Conservation (phyloP, 352 stramenopile genomes). For the Thraustochytrium striatum region DNA sequence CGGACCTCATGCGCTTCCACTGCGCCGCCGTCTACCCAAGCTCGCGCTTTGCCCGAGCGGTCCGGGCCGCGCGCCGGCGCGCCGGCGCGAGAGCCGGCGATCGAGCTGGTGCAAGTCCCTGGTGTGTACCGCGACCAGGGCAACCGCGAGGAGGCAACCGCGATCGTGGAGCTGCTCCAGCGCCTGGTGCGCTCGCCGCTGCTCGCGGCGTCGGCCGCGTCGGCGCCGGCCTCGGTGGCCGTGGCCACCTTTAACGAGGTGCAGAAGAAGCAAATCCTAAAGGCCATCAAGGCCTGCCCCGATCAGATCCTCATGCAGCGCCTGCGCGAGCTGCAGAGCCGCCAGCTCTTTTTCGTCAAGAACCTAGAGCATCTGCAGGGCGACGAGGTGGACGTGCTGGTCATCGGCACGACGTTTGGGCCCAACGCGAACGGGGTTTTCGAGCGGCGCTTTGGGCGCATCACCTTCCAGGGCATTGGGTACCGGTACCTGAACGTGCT, state of each 20-base stretch:
- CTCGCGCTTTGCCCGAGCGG: background rate
- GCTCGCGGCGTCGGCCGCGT: background rate
- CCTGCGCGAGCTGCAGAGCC: constrained; percentile 5
- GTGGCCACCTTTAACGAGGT: constrained; percentile 43
- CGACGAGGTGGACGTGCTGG: constrained; percentile 38
- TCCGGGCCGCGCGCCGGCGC: background rate
- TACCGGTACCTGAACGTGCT: constrained; percentile 45
- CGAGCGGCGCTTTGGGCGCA: constrained; percentile 25
- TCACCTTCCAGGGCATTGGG: constrained; percentile 15
- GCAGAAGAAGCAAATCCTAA: constrained; percentile 43
- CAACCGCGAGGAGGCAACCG: background rate
- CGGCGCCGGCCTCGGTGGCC: background rate
- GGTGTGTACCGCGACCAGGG: constrained; percentile 28
- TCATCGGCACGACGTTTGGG: constrained; percentile 38
- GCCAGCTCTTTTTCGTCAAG: constrained; percentile 18
- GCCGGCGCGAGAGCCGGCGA: background rate
- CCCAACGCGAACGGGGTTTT: constrained; percentile 3
- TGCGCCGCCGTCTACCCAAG: constrained; percentile 42
- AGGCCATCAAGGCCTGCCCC: constrained; percentile 23
- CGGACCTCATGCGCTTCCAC: constrained; percentile 38
- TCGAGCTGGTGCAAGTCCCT: constrained; percentile 3
- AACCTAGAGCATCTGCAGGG: constrained; percentile 44
- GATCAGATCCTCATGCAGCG: background rate
- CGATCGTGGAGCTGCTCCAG: background rate
- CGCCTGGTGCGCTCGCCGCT: background rate